Evolutionary conservation across 352 stramenopile species (phyloP), one percentile per base, ranked within the genome.

Genomic region (Phytophthora tubulina): DNA sequence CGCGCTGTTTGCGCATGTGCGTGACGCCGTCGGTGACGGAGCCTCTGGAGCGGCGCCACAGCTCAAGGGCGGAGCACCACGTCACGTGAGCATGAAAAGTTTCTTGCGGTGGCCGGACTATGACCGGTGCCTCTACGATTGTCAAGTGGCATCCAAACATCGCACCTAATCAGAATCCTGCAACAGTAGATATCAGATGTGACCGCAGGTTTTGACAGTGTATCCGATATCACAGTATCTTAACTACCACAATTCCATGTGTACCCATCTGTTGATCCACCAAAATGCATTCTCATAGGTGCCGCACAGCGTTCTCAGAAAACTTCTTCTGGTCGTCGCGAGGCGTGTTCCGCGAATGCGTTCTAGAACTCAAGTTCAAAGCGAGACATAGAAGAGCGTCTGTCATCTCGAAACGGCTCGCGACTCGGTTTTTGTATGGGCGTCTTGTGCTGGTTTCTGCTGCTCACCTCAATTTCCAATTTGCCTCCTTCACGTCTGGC

Each of bases 401-500:
- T 55, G 58, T 58, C 58, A 42, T 42, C 44, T 60, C 30, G 9
- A 51, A 45, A 67, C 59, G n/a, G 59, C 36, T 30, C 6, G 14
- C 39, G 41, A 63, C 51, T 69, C 15, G 42, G 9, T 44, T 38
- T 69, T 57, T 65, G 54, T 58, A 71, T 66, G 31, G 49, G 10
- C 39, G 6, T 15, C 44, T 53, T 35, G 6, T 30, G 14, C 4
- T 4, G 6, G 44, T 50, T 50, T 58, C 54, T n/a, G 45, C n/a
- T 36, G 31, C 27, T 36, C 32, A 48, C 35, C 15, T 38, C 65
- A 67, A 61, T 72, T 67, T 49, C 58, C 33, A 61, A 72, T 72
- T 72, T 41, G 48, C 65, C 65, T 72, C 57, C 48, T 61, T 72
- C 39, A 35, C 56, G 65, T 67, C 45, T 48, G 57, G 62, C 56